Base-by-base conservation (phyloP, 1,284 basidiomycete genomes). In the Amylostereum areolatum region DNA sequence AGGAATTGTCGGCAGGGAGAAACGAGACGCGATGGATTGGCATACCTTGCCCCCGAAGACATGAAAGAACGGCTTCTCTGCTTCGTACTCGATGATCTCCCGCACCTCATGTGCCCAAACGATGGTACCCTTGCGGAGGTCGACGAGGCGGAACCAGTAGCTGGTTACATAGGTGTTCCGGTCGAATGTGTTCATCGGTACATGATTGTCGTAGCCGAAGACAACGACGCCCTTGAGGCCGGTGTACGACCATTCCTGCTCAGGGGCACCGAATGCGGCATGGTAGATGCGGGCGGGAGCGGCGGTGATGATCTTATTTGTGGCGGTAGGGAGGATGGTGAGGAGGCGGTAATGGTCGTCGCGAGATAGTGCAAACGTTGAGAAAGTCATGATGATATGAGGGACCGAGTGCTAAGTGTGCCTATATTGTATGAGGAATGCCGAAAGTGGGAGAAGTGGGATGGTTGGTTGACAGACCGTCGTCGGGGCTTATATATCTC, bases 61-160 rank as follows among this genome's bases (percentile, higher is more conserved):
- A 67, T 97, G 93, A 71, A 97, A 97, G 72, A 95, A 97, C 2
- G 92, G 89, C 55, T 89, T 84, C 66, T 97, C 93, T 58, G 89
- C 78, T 58, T 83, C 81, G 67, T 95, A 97, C 50, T 84, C 77
- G 59, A 94, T 84, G 53, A 80, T 77, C 42, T 82, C 78, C 4
- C 89, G 90, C 41, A 97, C 73, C 59, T 86, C 85, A 66, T 96
- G 92, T 65, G 88, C 81, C 94, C 94, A 97, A 12, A 92, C 79
- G 35, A 91, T 81, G 56, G 88, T 89, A 33, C 84, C 77, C 2
- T 81, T 81, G 31, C 78, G 77, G 62, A 77, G 69, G 52, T 93
- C 79, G 53, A 92, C 77, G 39, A 96, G 81, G 29, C 90, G 77
- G 64, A 90, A 85, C 70, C 84, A 81, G 71, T 78, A 83, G 42